These are phyloP conservation scores for Scleromitrula shiraiana DNA, from an alignment of 2,329 filamentous ascomycete species.

Conservation along the genomic window DNA sequence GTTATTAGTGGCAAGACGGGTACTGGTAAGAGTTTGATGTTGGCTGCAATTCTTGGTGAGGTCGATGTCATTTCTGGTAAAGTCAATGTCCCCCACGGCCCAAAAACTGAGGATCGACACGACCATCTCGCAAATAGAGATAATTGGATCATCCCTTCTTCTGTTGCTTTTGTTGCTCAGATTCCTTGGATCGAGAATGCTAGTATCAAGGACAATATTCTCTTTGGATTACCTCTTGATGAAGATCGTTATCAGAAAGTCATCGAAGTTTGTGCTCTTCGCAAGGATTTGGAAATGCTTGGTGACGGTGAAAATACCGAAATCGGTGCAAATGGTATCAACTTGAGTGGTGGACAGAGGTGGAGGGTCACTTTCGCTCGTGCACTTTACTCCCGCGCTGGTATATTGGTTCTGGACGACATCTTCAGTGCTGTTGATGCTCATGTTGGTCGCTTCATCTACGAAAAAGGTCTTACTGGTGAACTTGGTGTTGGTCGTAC, in stretches of 20 bases:
- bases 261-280: slow-evolving; percentile 62
- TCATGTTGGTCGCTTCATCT: slow-evolving; percentile 71
- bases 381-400: slow-evolving; percentile 70
- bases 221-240: slow-evolving; percentile 67
- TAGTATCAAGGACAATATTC: slow-evolving; percentile 68
- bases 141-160: slow-evolving; percentile 62
- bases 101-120: slow-evolving; percentile 44
- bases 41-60: slow-evolving; percentile 69
- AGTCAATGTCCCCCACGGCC: slow-evolving; percentile 47
- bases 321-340: slow-evolving; percentile 78
- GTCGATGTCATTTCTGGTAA: slow-evolving; percentile 58
- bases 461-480: slow-evolving; percentile 66
- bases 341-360: slow-evolving; percentile 74
- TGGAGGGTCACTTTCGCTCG: slow-evolving; percentile 76
- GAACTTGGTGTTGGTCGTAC: slow-evolving; percentile 63
- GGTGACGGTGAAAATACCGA: slow-evolving; percentile 71
- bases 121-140: slow-evolving; percentile 51
- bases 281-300: slow-evolving; percentile 69
- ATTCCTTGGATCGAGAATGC: slow-evolving; percentile 84
- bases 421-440: slow-evolving; percentile 77
- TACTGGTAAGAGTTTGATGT: slow-evolving; percentile 67
- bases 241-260: slow-evolving; percentile 63
- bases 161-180: slow-evolving; percentile 66
- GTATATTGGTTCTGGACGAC: slow-evolving; percentile 71
- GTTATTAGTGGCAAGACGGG: slow-evolving; percentile 73